Percentiles rank a stretch among this genome's conserved stretches.
These are phyloP conservation scores for Tulasnella sp. DNA, from an alignment of 768 basidiomycete species.

Conservation along the genomic window DNA sequence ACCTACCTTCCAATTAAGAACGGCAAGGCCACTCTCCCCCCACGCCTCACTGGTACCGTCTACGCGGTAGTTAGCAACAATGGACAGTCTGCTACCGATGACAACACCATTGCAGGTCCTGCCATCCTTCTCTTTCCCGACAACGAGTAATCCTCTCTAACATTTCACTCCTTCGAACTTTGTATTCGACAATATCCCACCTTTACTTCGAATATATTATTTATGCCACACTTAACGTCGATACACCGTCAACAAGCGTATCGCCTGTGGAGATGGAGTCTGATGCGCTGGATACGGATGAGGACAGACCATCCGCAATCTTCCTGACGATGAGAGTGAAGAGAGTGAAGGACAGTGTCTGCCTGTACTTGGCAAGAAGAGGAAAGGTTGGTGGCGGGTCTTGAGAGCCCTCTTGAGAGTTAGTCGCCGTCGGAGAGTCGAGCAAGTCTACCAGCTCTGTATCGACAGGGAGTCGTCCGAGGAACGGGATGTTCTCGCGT, in stretches of 20 bases:
- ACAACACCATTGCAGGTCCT: constrained; percentile 44
- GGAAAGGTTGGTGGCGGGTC: constrained; percentile 25
- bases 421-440: constrained; percentile 36
- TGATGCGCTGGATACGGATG: not conserved
- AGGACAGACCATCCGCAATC: constrained; percentile 21
- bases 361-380: constrained; percentile 49
- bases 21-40: constrained; percentile 30
- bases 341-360: constrained; percentile 56
- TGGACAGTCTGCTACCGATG: constrained; percentile 31
- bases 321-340: constrained; percentile 49
- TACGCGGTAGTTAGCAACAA: constrained; percentile 39
- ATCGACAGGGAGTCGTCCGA: constrained; percentile 89
- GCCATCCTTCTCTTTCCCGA: not conserved
- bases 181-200: not conserved
- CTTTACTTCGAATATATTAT: too few relatives aligned
- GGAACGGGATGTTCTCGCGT: constrained; percentile 57
- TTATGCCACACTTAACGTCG: not conserved
- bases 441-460: constrained; percentile 77
- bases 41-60: constrained; percentile 35
- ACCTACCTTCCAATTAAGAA: constrained; percentile 27
- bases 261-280: not conserved
- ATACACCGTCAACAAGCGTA: not conserved
- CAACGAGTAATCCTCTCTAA: not conserved
- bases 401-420: not conserved
- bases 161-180: not conserved